These are phyloP conservation scores for Debaryomyces maramus DNA, from an alignment of 805 yeast species.

Conservation along the genomic window DNA sequence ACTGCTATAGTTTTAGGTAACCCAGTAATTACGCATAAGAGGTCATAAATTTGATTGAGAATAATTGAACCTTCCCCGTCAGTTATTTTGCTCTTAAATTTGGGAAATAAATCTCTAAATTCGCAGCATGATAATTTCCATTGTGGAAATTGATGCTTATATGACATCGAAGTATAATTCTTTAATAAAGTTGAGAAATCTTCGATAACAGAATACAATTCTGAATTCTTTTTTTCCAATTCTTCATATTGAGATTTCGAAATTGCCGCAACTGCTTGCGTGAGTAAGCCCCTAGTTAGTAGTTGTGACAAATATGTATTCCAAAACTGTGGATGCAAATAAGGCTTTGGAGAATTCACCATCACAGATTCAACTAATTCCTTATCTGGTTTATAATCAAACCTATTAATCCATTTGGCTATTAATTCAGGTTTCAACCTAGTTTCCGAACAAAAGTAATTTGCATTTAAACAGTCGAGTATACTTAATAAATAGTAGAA, in stretches of 20 bases:
- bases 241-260: conserved; percentile 43
- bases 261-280: conserved; percentile 53
- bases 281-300: conserved; percentile 59
- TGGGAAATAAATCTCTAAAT: conserved; percentile 44
- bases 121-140: conserved; percentile 55
- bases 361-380: conserved; percentile 48
- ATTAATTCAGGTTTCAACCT: conserved; percentile 45
- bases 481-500: conserved; percentile 49
- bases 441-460: conserved; percentile 41
- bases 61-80: conserved; percentile 27
- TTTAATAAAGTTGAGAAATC: conserved; percentile 42
- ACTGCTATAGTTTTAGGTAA: conserved; percentile 50
- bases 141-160: conserved; percentile 41
- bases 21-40: conserved; percentile 49
- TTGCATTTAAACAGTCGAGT: conserved; percentile 57
- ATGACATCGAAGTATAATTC: conserved; percentile 41
- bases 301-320: conserved; percentile 55
- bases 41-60: conserved; percentile 39
- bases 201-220: conserved; percentile 35
- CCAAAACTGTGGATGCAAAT: conserved; percentile 60
- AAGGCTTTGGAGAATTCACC: conserved; percentile 46
- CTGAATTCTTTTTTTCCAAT: conserved; percentile 27
- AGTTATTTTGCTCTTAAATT: conserved; percentile 20
- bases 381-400: conserved; percentile 64
- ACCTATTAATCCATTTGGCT: conserved; percentile 65